Percentiles rank a stretch among this genome's conserved stretches.
These are phyloP conservation scores for Russula ochroleuca DNA, from an alignment of 768 basidiomycete genomes.

Conservation along the genomic window DNA sequence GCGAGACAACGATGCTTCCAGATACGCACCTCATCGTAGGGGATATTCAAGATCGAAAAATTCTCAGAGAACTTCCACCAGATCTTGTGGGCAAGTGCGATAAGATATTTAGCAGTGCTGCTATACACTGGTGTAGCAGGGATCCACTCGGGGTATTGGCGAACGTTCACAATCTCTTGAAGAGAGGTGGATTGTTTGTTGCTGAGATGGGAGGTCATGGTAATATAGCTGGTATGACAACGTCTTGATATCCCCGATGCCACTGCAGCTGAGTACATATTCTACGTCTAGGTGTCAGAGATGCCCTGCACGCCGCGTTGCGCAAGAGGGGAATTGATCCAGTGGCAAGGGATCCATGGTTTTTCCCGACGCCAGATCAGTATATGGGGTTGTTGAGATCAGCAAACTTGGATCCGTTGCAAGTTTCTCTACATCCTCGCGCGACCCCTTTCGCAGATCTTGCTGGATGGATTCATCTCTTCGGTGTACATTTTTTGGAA, in stretches of 20 bases:
- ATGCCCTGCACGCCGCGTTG: conserved; percentile 52
- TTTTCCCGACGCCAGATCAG: conserved; percentile 68
- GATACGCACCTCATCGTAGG: conserved; percentile 36
- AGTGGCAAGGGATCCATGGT: conserved; percentile 69
- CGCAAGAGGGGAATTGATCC: conserved; percentile 55
- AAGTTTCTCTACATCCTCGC: conserved; percentile 14
- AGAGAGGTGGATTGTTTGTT: conserved; percentile 65
- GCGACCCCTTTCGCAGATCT: conserved; percentile 20
- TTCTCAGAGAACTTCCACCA: conserved; percentile 27
- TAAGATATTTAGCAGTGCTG: conserved; percentile 75
- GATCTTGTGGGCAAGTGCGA: conserved; percentile 49
- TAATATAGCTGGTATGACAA: conserved; percentile 57
- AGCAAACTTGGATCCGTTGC: conserved; percentile 11
- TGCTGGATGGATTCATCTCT: conserved; percentile 21
- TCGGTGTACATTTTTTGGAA: conserved; percentile 16
- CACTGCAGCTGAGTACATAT: not conserved
- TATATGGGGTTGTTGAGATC: conserved; percentile 37
- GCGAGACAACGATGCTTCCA: conserved; percentile 13
- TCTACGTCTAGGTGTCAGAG: conserved; percentile 52
- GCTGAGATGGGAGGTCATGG: conserved; percentile 76
- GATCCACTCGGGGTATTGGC: conserved; percentile 63
- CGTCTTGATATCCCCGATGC: conserved; percentile 6
- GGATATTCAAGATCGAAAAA: conserved; percentile 44
- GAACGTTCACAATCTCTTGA: conserved; percentile 57
- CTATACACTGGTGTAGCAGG: conserved; percentile 81